phyloP scores from a whole-genome alignment of 176 grass and related monocot species.

The Eleusine indica region DNA sequence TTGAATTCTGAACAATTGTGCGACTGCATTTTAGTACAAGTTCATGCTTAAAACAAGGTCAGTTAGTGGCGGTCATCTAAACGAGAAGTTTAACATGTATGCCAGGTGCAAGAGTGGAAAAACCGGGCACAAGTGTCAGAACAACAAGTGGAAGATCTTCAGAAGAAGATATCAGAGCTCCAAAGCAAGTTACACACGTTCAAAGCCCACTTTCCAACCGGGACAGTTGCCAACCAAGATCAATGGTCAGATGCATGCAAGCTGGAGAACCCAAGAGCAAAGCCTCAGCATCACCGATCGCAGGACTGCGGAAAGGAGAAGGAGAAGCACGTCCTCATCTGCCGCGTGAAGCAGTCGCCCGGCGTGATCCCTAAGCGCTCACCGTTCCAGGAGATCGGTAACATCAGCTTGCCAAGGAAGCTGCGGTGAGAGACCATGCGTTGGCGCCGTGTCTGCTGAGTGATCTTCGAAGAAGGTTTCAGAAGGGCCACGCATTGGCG shows the following conservation, averaged over 20 bases:
- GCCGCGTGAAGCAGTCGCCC: constrained; percentile 70
- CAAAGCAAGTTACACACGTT: constrained; percentile 63
- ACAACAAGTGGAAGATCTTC: constrained; percentile 52
- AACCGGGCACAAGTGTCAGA: constrained; percentile 54
- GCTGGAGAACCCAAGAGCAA: constrained; percentile 44
- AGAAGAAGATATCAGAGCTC: constrained; percentile 62
- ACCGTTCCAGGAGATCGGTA: constrained; percentile 75
- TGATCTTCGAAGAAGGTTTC: constrained; percentile 30
- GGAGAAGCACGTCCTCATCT: constrained; percentile 77
- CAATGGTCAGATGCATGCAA: constrained; percentile 51
- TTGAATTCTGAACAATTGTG: background rate
- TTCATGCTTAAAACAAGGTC: background rate
- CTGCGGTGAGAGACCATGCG: constrained; percentile 40
- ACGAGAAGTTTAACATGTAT: background rate
- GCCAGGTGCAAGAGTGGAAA: constrained; percentile 86
- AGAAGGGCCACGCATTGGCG: background rate
- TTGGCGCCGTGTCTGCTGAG: background rate
- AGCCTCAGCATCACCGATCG: constrained; percentile 28
- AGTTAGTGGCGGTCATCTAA: constrained; percentile 13
- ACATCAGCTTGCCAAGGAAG: constrained; percentile 48
- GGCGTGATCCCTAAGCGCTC: constrained; percentile 46
- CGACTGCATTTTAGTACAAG: background rate
- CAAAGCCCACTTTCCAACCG: constrained; percentile 47
- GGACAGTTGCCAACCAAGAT: constrained; percentile 28
- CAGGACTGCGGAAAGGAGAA: constrained; percentile 60